Evolutionary conservation across 257 asterid species (phyloP).

Genomic region (Solanum pimpinellifolium): DNA sequence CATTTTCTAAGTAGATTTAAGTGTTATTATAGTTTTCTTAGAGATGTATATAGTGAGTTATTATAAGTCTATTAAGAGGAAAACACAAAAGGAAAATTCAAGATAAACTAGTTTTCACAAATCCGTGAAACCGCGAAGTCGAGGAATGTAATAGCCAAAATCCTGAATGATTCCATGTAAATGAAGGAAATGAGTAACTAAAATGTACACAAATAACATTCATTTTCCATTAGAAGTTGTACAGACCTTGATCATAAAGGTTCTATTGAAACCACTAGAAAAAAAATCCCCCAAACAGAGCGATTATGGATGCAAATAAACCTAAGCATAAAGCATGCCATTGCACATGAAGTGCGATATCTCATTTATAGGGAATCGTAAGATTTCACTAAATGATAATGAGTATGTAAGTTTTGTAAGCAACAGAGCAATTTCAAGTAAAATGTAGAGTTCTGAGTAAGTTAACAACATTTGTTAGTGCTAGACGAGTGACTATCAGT

Average conservation of each 20-base stretch:
- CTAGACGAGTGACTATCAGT: background rate
- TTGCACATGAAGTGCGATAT: conserved; percentile 55
- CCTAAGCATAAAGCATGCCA: conserved; percentile 81
- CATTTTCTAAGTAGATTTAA: no score
- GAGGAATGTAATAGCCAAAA: conserved; percentile 97
- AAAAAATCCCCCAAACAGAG: conserved; percentile 98
- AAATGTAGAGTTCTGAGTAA: background rate
- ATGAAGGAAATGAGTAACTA: background rate
- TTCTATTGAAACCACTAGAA: conserved; percentile 96
- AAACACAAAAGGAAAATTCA: no score
- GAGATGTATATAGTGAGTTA: no score
- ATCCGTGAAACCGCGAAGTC: conserved; percentile 95
- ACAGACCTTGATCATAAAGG: conserved; percentile 87
- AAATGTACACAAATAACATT: background rate
- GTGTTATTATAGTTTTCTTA: no score
- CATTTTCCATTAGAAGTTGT: background rate
- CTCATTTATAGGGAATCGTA: conserved; percentile 62
- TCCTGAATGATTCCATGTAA: conserved; percentile 28
- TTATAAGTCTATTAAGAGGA: no score
- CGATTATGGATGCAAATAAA: conserved; percentile 85
- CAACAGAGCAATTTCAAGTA: background rate
- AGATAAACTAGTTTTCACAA: no score
- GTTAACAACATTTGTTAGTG: background rate
- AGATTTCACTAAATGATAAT: background rate
- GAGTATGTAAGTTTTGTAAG: background rate